Conservation (phyloP, 805 yeast species). For the Isabelozyma heimii region DNA sequence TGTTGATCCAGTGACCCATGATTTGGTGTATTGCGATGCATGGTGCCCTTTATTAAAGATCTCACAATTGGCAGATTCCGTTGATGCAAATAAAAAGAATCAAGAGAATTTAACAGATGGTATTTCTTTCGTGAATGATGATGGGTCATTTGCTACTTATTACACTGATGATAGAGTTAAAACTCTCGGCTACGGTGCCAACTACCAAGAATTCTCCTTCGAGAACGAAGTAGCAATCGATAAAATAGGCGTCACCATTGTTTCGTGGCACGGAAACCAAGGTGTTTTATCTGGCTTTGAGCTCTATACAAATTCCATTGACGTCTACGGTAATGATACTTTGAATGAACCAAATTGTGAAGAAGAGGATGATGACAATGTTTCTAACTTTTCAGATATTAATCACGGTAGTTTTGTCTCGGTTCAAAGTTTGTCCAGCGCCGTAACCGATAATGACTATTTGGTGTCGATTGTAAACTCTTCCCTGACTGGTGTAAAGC, state of each 20-base stretch:
- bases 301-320: conserved; percentile 57
- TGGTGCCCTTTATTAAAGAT: conserved; percentile 71
- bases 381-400: conserved; percentile 22
- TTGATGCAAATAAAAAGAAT: conserved; percentile 20
- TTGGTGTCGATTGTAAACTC: conserved; percentile 24
- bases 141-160: conserved; percentile 35
- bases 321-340: conserved; percentile 72
- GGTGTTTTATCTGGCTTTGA: conserved; percentile 75
- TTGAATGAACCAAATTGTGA: conserved; percentile 68
- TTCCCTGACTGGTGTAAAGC: conserved; percentile 16
- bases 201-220: conserved; percentile 81
- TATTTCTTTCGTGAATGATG: conserved; percentile 27
- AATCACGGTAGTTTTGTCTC: conserved; percentile 29
- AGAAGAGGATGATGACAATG: conserved; percentile 13
- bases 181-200: conserved; percentile 40
- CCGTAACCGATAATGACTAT: conserved; percentile 28
- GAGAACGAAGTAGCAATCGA: conserved; percentile 63
- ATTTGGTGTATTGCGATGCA: conserved; percentile 72
- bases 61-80: conserved; percentile 27
- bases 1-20: conserved; percentile 66
- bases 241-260: conserved; percentile 59
- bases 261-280: conserved; percentile 64
- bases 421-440: conserved; percentile 24
- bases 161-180: conserved; percentile 29
- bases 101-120: conserved; percentile 19